Percentiles rank a stretch among this genome's conserved stretches.
These are phyloP conservation scores for Hypoxylon sp. DNA, from an alignment of 2,329 filamentous ascomycete species.

Conservation along the genomic window DNA sequence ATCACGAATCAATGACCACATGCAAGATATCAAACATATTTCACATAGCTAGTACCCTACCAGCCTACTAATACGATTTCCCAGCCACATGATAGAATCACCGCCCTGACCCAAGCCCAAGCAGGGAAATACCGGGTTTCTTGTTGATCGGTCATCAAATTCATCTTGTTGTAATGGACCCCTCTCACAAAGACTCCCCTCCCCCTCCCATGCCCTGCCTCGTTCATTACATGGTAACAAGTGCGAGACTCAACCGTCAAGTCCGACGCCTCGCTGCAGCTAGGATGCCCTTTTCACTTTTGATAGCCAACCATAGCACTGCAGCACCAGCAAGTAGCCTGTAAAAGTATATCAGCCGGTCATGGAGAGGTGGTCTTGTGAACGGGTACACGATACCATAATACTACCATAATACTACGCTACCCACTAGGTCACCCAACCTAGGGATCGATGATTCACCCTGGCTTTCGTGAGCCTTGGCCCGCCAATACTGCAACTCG, in stretches of 20 bases:
- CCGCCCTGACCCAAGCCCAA: slow-evolving; percentile 26
- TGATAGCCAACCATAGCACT: slow-evolving; percentile 37
- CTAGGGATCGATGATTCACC: slow-evolving; percentile 34
- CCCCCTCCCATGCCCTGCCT: slow-evolving; percentile 24
- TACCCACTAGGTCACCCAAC: slow-evolving; percentile 32
- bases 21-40: slow-evolving; percentile 4
- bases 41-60: slow-evolving; percentile 24
- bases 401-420: slow-evolving; percentile 38
- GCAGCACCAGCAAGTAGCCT: slow-evolving; percentile 35
- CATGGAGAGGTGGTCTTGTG: slow-evolving; percentile 38
- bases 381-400: slow-evolving; percentile 37
- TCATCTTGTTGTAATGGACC: slow-evolving; percentile 26
- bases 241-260: slow-evolving; percentile 35
- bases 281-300: slow-evolving; percentile 37
- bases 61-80: slow-evolving; percentile 35
- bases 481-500: slow-evolving; percentile 25
- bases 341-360: slow-evolving; percentile 39
- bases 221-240: slow-evolving; percentile 23
- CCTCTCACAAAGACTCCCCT: slow-evolving; percentile 14
- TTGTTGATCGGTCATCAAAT: slow-evolving; percentile 36
- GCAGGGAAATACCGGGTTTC: slow-evolving; percentile 14
- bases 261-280: slow-evolving; percentile 42
- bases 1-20: slow-evolving; percentile 26
- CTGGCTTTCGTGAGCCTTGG: slow-evolving; percentile 29
- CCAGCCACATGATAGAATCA: slow-evolving; percentile 40